Evolutionary conservation across 129 eudicot species (phyloP), one percentile per base, ranked within the genome.

Genomic region (Helianthus tuberosus): DNA sequence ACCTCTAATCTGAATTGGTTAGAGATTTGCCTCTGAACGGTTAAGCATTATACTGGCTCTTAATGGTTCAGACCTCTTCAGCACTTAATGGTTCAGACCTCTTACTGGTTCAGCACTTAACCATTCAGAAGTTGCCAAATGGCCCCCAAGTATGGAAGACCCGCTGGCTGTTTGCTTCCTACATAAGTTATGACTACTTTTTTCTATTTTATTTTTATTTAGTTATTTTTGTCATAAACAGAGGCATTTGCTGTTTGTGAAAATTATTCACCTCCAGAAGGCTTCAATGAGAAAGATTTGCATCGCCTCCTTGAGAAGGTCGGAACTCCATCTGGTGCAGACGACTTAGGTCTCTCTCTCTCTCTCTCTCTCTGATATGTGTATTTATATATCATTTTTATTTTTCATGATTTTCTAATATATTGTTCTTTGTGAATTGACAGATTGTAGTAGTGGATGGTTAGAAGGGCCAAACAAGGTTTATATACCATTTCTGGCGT

Each of bases 381-480:
- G 5, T 3, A 10, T 20, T 20, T 27, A 11, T 27, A 27, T 55
- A 14, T 51, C 23, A 14, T 14, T 51, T 51, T 44, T 38, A 16
- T 23, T 23, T 6, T 16, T 60, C 32, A 14, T 44, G 23, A 14
- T 50, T n/a, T 0, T 9, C n/a, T 35, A 12, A n/a, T 36, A 16
- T 38, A 39, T 70, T 39, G 43, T 55, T 55, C 41, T 61, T 29
- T 62, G 70, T 74, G 35, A 43, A 57, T 68, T 32, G 53, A 77
- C 88, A 94, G 99, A 95, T 89, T 95, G 99, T 71, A 95, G 97
- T 71, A 95, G 99, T 64, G 99, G 90, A 52, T 95, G 99, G 99
- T 75, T 88, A 35, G 99, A 94, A 80, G 97, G 99, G 53, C 87
- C 91, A 71, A 91, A 94, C 77, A 94, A 91, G 89, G 89, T 95